Evolutionary conservation across 768 basidiomycete genomes (phyloP).

Genomic region (Termitomyces sp.): DNA sequence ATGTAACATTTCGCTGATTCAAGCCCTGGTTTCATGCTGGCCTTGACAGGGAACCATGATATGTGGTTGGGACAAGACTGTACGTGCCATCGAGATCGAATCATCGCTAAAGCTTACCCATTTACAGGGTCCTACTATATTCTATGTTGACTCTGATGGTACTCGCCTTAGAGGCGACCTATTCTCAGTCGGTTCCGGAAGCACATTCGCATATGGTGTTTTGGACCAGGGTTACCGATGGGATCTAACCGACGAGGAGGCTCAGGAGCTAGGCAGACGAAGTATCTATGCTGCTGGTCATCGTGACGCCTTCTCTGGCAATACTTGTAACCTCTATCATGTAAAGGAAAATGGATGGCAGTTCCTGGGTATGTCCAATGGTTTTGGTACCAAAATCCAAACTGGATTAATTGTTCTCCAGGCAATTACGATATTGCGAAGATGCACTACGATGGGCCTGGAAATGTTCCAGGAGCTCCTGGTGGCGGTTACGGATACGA

Average conservation of each 20-base stretch:
- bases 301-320: conserved; percentile 94
- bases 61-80: conserved; percentile 99
- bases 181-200: conserved; percentile 99
- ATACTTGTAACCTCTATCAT: conserved; percentile 94
- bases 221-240: conserved; percentile 93
- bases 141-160: conserved; percentile 98
- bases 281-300: conserved; percentile 98
- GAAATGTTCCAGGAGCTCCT: conserved; percentile 57
- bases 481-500: conserved; percentile 81
- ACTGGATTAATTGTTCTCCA: conserved; percentile 27
- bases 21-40: background rate
- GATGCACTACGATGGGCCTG: conserved; percentile 89
- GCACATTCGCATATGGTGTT: conserved; percentile 98
- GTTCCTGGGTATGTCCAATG: conserved; percentile 71
- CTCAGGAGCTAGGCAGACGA: conserved; percentile 88
- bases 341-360: conserved; percentile 95
- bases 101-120: background rate
- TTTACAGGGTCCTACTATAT: conserved; percentile 80
- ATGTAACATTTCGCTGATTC: conserved; percentile 19
- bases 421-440: conserved; percentile 91
- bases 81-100: conserved; percentile 30
- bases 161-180: conserved; percentile 92
- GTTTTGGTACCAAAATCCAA: background rate
- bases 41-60: conserved; percentile 91
- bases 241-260: conserved; percentile 91